phyloP scores from a whole-genome alignment of 2,329 filamentous ascomycete species.

The Sarocladiaceae sp. region DNA sequence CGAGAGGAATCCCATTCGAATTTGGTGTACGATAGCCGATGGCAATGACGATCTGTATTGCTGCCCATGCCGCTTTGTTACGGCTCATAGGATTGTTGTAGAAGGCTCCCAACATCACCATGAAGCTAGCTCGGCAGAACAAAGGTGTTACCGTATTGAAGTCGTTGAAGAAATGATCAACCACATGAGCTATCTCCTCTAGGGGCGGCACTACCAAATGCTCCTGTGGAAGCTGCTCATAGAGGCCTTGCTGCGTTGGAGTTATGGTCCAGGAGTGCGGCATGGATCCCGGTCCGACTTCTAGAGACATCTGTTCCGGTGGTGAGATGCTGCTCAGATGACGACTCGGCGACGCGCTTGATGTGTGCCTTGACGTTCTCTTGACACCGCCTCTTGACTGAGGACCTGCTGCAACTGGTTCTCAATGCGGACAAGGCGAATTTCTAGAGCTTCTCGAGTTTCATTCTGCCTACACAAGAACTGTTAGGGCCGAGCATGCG shows the following conservation, averaged over 20 bases:
- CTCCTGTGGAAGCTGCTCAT: conserved; percentile 9
- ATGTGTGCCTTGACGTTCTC: background rate
- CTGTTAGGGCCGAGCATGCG: background rate
- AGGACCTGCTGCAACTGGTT: conserved; percentile 4
- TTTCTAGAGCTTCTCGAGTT: background rate
- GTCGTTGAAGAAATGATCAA: conserved; percentile 32
- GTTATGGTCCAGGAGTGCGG: background rate
- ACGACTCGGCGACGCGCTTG: background rate
- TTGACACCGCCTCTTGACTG: background rate
- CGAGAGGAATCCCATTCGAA: conserved; percentile 13
- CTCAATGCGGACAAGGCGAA: background rate
- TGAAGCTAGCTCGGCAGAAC: conserved; percentile 31
- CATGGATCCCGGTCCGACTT: background rate
- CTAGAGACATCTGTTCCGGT: background rate
- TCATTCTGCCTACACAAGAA: background rate
- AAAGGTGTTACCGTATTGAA: conserved; percentile 33
- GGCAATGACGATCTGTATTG: conserved; percentile 35
- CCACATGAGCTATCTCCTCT: conserved; percentile 27
- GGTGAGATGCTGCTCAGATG: background rate
- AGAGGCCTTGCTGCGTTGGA: background rate
- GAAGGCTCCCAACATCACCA: conserved; percentile 29
- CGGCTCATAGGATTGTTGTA: conserved; percentile 22
- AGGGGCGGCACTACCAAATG: conserved; percentile 25
- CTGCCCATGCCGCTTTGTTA: conserved; percentile 28
- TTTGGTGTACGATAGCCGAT: conserved; percentile 26